These are phyloP conservation scores for Globisporangium polare DNA, from an alignment of 352 stramenopile genomes.

Conservation along the genomic window DNA sequence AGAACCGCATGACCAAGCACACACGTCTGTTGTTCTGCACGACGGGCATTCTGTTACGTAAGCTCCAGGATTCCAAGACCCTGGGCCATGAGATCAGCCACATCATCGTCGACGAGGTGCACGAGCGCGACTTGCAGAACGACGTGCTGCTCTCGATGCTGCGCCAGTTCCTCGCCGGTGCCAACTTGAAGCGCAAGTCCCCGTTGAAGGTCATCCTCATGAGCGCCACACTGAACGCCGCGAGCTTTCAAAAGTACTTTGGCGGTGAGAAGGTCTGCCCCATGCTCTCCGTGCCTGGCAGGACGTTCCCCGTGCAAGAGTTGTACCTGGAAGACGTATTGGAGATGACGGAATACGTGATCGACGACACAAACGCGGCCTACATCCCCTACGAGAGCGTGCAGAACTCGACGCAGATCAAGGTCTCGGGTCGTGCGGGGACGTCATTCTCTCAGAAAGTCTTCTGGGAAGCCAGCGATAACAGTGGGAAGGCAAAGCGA, in stretches of 20 bases:
- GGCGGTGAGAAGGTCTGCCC: constrained; percentile 73
- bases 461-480: constrained; percentile 40
- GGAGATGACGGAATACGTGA: constrained; percentile 79
- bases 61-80: constrained; percentile 81
- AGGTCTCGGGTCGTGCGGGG: constrained; percentile 55
- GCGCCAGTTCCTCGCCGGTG: constrained; percentile 66
- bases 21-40: constrained; percentile 95
- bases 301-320: constrained; percentile 96
- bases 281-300: constrained; percentile 89
- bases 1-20: constrained; percentile 77
- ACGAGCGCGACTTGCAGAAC: constrained; percentile 94
- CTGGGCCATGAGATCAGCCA: constrained; percentile 90
- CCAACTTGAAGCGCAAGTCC: constrained; percentile 32
- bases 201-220: constrained; percentile 96
- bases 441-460: constrained; percentile 61
- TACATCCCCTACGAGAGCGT: constrained; percentile 32
- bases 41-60: constrained; percentile 92
- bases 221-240: constrained; percentile 95
- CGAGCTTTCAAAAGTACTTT: constrained; percentile 96
- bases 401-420: constrained; percentile 50
- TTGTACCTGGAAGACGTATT: constrained; percentile 95
- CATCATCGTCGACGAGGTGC: constrained; percentile 98
- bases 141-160: constrained; percentile 92
- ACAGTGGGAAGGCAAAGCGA: constrained; percentile 32
- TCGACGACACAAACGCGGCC: constrained; percentile 65